Percentiles rank a stretch among this genome's conserved stretches.
Evolutionary conservation across 2,329 filamentous ascomycete species (phyloP).

Genomic region (Westerdykella ornata): DNA sequence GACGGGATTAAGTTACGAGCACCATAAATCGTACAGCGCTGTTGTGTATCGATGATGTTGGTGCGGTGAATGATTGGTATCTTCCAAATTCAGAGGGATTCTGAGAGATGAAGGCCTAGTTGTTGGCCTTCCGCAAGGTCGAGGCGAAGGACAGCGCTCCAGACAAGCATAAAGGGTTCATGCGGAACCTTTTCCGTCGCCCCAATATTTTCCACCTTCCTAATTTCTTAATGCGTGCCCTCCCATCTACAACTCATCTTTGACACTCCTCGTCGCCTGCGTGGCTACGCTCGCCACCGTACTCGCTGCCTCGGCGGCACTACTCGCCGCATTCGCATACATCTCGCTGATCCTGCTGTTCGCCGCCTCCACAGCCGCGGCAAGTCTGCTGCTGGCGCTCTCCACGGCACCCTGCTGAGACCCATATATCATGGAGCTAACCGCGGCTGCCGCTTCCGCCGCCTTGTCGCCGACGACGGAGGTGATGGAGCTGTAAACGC

Average conservation of each 20-base stretch:
- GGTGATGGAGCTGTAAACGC: conserved; percentile 42
- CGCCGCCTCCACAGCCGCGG: conserved; percentile 41
- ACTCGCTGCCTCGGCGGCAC: conserved; percentile 44
- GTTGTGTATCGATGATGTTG: no score
- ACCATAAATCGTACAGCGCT: no score
- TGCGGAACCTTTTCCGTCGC: no score
- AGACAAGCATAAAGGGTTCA: no score
- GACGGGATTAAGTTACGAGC: no score
- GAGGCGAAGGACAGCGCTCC: no score
- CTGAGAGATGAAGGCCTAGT: no score
- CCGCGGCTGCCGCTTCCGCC: conserved; percentile 25
- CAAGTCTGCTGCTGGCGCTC: conserved; percentile 39
- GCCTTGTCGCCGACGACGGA: conserved; percentile 42
- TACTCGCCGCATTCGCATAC: conserved; percentile 32
- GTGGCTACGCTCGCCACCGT: conserved; percentile 34
- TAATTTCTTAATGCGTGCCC: no score
- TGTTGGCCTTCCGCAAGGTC: no score
- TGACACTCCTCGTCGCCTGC: conserved; percentile 41
- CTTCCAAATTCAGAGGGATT: no score
- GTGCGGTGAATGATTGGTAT: no score
- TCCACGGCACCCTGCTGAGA: conserved; percentile 43
- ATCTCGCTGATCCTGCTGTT: conserved; percentile 39
- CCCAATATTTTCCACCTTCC: no score
- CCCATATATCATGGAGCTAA: conserved; percentile 45
- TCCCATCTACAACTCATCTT: conserved; percentile 46